Evolutionary conservation across 2,329 filamentous ascomycete species (phyloP).

Genomic region (Colletotrichum sp.): DNA sequence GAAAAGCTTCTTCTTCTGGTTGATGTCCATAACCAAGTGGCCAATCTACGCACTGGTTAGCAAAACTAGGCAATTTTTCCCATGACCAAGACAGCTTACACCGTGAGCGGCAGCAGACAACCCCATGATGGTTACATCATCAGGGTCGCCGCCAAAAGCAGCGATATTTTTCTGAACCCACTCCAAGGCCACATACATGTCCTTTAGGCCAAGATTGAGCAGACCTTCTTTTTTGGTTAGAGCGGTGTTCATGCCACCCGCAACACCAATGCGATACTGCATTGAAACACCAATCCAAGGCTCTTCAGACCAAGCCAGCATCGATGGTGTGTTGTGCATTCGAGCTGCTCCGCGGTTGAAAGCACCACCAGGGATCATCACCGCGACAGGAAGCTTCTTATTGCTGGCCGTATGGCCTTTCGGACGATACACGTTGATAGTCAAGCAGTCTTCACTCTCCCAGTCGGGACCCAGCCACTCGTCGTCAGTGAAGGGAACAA

Average conservation of each 20-base stretch:
- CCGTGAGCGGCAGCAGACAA: constrained; percentile 38
- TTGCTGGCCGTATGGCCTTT: constrained; percentile 27
- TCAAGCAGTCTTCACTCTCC: constrained; percentile 57
- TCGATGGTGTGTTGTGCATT: constrained; percentile 45
- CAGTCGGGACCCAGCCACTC: constrained; percentile 32
- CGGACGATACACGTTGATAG: constrained; percentile 55
- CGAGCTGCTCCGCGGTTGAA: constrained; percentile 35
- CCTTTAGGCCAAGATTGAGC: constrained; percentile 58
- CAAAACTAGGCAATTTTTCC: background rate
- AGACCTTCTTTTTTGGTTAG: constrained; percentile 55
- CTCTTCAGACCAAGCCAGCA: constrained; percentile 52
- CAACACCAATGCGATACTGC: constrained; percentile 55
- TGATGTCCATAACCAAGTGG: constrained; percentile 36
- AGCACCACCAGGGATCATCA: constrained; percentile 49
- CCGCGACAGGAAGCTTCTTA: constrained; percentile 47
- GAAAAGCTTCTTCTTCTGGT: constrained; percentile 33
- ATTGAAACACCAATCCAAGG: constrained; percentile 55
- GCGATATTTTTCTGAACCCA: constrained; percentile 59
- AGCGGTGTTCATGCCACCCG: constrained; percentile 62
- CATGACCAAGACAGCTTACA: constrained; percentile 16
- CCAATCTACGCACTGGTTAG: constrained; percentile 25
- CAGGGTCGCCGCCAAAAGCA: constrained; percentile 53
- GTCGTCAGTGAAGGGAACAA: constrained; percentile 34
- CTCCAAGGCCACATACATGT: constrained; percentile 50
- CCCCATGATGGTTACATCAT: constrained; percentile 54